phyloP scores from a whole-genome alignment of 306 rosid species.

The Comarum palustre region DNA sequence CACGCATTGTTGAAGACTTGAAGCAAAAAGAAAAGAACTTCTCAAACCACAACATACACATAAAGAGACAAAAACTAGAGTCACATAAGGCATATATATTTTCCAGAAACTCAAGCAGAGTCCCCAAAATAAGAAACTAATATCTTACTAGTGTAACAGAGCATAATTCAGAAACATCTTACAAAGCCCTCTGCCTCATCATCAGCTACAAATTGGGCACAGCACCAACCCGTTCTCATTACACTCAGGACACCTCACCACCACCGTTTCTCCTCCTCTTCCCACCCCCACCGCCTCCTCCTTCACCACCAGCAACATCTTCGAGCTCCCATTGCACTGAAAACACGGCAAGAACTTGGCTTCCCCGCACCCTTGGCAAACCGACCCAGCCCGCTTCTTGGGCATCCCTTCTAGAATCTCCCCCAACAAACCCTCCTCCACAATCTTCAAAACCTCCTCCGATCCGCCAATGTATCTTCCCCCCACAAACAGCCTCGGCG shows the following conservation, averaged over 20 bases:
- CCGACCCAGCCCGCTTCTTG: constrained; percentile 45
- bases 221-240: constrained; percentile 84
- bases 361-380: constrained; percentile 83
- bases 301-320: constrained; percentile 40
- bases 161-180: constrained; percentile 1
- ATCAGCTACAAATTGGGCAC: constrained; percentile 72
- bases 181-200: not conserved
- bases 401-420: constrained; percentile 65
- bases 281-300: constrained; percentile 26
- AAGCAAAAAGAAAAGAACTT: not conserved
- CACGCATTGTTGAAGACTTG: not conserved
- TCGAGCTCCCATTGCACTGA: constrained; percentile 76
- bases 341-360: constrained; percentile 77
- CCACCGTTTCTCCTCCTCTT: constrained; percentile 28
- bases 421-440: constrained; percentile 60
- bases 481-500: constrained; percentile 69
- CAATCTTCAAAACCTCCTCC: constrained; percentile 55
- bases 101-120: constrained; percentile 14
- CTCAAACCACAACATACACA: not conserved
- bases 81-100: not conserved
- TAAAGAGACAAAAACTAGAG: not conserved
- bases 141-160: constrained; percentile 1
- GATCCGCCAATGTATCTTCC: constrained; percentile 72
- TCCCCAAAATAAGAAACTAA: not conserved
- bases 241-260: constrained; percentile 61